Conservation (phyloP, 306 rosid species). For the Delonix regia region DNA sequence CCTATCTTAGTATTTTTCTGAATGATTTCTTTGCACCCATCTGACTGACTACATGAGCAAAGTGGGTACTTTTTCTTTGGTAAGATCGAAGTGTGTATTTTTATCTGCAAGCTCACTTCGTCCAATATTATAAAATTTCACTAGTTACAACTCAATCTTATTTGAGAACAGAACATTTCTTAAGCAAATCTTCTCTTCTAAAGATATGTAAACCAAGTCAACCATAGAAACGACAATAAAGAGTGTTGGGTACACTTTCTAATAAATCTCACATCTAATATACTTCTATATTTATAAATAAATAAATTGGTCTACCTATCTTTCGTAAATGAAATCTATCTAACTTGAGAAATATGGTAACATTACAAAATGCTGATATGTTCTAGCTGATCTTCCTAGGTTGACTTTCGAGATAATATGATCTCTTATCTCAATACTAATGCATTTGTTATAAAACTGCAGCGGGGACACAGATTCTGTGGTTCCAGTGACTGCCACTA, state of each 20-base stretch:
- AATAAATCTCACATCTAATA: neutral
- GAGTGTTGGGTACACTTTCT: neutral
- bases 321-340: neutral
- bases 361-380: neutral
- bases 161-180: neutral
- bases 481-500: constrained; percentile 71
- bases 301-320: neutral
- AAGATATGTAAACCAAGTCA: no score
- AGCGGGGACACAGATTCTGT: constrained; percentile 81
- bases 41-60: no score
- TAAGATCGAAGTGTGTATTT: no score
- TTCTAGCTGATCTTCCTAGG: neutral
- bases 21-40: no score
- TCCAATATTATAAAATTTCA: neutral
- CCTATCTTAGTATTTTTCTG: neutral
- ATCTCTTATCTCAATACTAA: neutral
- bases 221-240: no score
- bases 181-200: no score
- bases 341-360: neutral
- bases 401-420: neutral
- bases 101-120: neutral
- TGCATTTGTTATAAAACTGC: constrained; percentile 31
- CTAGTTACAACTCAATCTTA: neutral
- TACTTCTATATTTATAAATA: neutral
- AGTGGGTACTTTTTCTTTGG: no score